Conservation (phyloP, 306 rosid genomes). For the Neltuma alba region DNA sequence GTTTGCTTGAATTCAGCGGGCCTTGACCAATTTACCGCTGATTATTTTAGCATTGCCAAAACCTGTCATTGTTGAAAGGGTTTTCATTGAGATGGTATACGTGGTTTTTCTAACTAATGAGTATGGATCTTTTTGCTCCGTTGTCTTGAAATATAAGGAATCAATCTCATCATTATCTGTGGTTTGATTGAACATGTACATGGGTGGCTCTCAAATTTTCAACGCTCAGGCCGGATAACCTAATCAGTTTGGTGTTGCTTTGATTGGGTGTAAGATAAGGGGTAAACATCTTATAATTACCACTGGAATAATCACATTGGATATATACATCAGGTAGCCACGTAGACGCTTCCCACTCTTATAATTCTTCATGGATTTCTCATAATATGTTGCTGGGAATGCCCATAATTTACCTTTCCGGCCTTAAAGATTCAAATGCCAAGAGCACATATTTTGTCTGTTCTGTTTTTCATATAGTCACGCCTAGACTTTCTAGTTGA, state of each 20-base stretch:
- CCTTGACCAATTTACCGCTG: constrained; percentile 7
- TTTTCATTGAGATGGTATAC: neutral
- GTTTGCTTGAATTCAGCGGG: constrained; percentile 5
- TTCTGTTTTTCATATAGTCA: neutral
- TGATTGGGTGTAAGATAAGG: neutral
- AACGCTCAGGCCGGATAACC: neutral
- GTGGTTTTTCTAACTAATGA: neutral
- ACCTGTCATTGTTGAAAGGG: constrained; percentile 1
- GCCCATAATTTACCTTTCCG: neutral
- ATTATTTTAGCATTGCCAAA: constrained; percentile 22
- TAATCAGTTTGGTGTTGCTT: neutral
- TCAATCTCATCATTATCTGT: neutral
- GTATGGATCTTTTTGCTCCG: neutral
- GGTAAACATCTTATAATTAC: neutral
- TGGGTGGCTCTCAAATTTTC: neutral
- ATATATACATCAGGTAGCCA: neutral
- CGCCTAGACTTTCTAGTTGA: neutral
- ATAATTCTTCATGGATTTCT: neutral
- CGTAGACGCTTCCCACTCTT: neutral
- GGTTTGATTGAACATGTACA: neutral
- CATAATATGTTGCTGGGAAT: neutral
- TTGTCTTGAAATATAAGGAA: neutral
- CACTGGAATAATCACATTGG: neutral
- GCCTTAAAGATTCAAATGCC: neutral
- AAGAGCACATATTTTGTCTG: neutral